Evolutionary conservation across 2,329 filamentous ascomycete genomes (phyloP).

Genomic region (Diaporthe vexans): DNA sequence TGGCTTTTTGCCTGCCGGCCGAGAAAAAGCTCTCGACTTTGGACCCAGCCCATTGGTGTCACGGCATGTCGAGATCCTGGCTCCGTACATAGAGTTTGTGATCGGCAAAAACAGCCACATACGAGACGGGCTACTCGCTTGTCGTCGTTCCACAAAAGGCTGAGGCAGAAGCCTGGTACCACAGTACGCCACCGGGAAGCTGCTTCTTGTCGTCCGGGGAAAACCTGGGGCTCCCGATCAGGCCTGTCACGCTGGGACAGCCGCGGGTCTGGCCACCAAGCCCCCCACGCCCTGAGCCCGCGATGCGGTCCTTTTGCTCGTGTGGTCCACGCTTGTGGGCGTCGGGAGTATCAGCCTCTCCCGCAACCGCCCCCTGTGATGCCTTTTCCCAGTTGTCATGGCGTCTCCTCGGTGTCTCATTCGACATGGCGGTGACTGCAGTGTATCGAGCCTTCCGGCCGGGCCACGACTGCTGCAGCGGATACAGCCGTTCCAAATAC

Average conservation of each 20-base stretch:
- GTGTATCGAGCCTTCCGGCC: constrained; percentile 18
- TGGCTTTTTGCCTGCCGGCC: constrained; percentile 12
- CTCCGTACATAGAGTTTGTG: constrained; percentile 14
- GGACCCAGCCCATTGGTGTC: constrained; percentile 18
- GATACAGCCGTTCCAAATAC: background rate
- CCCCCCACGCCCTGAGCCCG: constrained; percentile 4
- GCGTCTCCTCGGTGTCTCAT: constrained; percentile 26
- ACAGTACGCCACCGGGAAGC: constrained; percentile 12
- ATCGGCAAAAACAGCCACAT: constrained; percentile 19
- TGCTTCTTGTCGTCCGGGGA: constrained; percentile 24
- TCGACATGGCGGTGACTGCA: constrained; percentile 33
- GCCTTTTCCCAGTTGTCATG: constrained; percentile 1
- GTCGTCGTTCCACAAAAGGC: constrained; percentile 25
- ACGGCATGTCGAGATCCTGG: constrained; percentile 31
- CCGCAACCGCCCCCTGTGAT: constrained; percentile 21
- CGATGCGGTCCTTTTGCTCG: constrained; percentile 17
- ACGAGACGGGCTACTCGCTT: constrained; percentile 26
- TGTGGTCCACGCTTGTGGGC: constrained; percentile 29
- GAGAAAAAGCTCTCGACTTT: background rate
- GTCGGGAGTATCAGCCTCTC: constrained; percentile 23
- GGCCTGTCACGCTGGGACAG: constrained; percentile 4
- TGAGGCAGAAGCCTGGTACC: constrained; percentile 19
- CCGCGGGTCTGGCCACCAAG: constrained; percentile 24
- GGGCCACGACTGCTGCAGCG: constrained; percentile 28
- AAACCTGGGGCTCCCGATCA: constrained; percentile 15